A percentile compares a stretch with the other conserved stretches of the same genome.
These are phyloP conservation scores for Leucosporidium scottii DNA, from an alignment of 768 basidiomycete genomes.

Conservation along the genomic window DNA sequence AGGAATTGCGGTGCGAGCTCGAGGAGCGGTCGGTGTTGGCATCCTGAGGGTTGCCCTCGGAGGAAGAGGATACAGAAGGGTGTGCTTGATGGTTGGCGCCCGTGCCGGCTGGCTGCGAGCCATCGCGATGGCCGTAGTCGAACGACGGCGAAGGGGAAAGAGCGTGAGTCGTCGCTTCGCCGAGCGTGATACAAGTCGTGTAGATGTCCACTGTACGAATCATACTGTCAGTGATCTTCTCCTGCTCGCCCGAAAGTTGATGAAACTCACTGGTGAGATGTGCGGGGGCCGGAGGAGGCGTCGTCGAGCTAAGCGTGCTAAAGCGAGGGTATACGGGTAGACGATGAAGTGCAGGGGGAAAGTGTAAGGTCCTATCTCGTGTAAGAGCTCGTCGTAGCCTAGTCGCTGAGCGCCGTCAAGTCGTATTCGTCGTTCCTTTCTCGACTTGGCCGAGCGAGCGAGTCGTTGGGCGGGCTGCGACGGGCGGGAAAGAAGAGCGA, in stretches of 20 bases:
- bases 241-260: no score
- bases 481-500: not conserved
- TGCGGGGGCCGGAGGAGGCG: no score
- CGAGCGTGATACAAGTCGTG: constrained; percentile 86
- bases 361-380: no score
- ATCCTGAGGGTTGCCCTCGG: constrained; percentile 41
- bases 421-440: no score
- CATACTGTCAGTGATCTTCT: no score
- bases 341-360: no score
- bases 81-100: not conserved
- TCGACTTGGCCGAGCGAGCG: no score
- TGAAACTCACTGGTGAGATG: no score
- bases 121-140: constrained; percentile 18
- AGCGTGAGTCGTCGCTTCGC: constrained; percentile 43
- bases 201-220: constrained; percentile 66
- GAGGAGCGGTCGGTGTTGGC: not conserved
- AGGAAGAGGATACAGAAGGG: not conserved
- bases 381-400: no score
- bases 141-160: constrained; percentile 19
- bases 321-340: no score
- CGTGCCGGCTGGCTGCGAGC: not conserved
- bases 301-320: no score
- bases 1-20: not conserved
- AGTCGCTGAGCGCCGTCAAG: no score
- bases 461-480: not conserved